Percentiles rank a stretch among this genome's conserved stretches.
Conservation (phyloP, 2,329 filamentous ascomycete genomes). For the Colletotrichum spaethianum region DNA sequence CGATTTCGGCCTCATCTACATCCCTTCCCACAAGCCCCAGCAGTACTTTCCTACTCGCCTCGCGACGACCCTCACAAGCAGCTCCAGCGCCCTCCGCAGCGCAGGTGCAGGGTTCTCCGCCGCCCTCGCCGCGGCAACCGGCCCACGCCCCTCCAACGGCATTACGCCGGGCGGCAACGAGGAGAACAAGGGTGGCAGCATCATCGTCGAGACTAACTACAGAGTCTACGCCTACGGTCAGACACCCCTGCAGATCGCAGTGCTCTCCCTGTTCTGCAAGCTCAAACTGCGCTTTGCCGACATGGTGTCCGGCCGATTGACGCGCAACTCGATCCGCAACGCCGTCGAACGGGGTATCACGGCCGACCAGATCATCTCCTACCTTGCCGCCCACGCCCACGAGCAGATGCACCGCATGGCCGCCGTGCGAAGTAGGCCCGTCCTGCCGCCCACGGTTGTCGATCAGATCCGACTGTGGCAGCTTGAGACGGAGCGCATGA, state of each 20-base stretch:
- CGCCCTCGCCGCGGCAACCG: constrained; percentile 66
- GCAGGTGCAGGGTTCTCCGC: constrained; percentile 78
- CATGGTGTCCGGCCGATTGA: constrained; percentile 92
- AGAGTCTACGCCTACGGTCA: constrained; percentile 97
- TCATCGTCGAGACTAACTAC: constrained; percentile 98
- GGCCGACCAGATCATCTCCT: constrained; percentile 93
- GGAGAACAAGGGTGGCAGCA: constrained; percentile 77
- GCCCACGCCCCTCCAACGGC: constrained; percentile 49
- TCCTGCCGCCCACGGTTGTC: constrained; percentile 94
- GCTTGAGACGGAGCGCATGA: constrained; percentile 95
- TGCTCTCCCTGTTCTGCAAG: constrained; percentile 90
- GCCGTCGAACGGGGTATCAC: constrained; percentile 95
- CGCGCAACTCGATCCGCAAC: constrained; percentile 87
- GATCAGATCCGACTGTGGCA: constrained; percentile 99
- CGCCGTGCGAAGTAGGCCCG: constrained; percentile 71
- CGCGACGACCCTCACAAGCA: constrained; percentile 89
- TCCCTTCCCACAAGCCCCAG: constrained; percentile 68
- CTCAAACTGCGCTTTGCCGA: constrained; percentile 94
- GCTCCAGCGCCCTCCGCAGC: constrained; percentile 78
- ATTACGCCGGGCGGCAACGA: constrained; percentile 52
- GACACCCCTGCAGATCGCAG: constrained; percentile 93
- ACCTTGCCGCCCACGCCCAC: constrained; percentile 92
- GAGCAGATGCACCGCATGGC: constrained; percentile 87
- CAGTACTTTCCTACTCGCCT: constrained; percentile 92
- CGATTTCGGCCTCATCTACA: constrained; percentile 93